Base-by-base conservation (phyloP, 179 eudicot species). In the Beta lomatogona region DNA sequence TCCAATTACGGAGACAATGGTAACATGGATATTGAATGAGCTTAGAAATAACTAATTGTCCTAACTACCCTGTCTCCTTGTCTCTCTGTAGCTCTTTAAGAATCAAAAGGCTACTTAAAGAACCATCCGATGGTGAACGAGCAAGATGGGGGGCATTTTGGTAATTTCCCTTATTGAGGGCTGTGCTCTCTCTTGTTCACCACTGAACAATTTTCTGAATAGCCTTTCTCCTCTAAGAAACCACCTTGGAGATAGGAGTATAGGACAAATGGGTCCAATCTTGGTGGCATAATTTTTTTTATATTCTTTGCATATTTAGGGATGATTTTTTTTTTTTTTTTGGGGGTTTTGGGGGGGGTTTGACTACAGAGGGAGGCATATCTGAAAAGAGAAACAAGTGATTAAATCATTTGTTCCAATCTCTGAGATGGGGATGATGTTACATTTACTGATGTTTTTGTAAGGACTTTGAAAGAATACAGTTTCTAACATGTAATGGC, bases 11-110 rank as follows among this genome's bases (percentile, higher is more conserved):
- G 22, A 22, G 65, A 55, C 45, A 71, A 36, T 71, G 44, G 54
- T 79, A 28, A 66, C 79, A 57, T 45, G 11, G 76, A 54, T 79
- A 81, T 64, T 84, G 22, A 72, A 77, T 81, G 79, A 72, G 59
- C 60, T 60, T 46, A 4, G 53, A 70, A 60, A 75, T 52, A 25
- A 28, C 81, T 63, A 45, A 67, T 67, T 45, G 45, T 22, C 52
- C 25, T 58, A 28, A 28, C 8, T 70, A 15, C 19, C 2, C 7
- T 69, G 66, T 76, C 69, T 21, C 45, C 71, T 63, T 6, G 45
- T 76, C 64, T 61, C 22, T 69, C 64, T 61, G 53, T 58, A 25
- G 22, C 46, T 59, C n/a, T 50, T 64, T 64, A 44, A 10, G 16
- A 61, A 58, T 1, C 0, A 0, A 7, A 46, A 5, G 7, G 52